Percentiles rank a stretch among this genome's conserved stretches.
These are phyloP conservation scores for Neoboletus magnificus DNA, from an alignment of 768 basidiomycete genomes.

Conservation along the genomic window DNA sequence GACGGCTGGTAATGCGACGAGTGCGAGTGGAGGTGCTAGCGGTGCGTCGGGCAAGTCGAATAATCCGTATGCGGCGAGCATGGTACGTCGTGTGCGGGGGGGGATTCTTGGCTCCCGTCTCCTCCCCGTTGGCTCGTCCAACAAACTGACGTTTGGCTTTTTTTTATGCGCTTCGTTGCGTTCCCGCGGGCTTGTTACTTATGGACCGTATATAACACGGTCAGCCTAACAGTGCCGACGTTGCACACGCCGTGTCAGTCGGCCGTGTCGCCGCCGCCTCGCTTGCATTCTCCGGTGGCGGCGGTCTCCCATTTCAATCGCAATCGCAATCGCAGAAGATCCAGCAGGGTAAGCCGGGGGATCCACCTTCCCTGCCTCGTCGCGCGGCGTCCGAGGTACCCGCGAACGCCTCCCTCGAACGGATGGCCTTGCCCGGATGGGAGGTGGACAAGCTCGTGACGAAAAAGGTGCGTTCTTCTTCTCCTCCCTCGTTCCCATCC, in stretches of 20 bases:
- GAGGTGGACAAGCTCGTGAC: conserved; percentile 28
- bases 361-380: neutral
- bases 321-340: neutral
- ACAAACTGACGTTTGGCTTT: neutral
- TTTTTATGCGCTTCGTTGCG: neutral
- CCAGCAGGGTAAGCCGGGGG: neutral
- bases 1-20: conserved; percentile 28
- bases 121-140: neutral
- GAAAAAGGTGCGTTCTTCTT: conserved; percentile 20
- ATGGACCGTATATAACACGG: neutral
- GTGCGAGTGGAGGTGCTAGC: neutral
- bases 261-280: conserved; percentile 61
- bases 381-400: neutral
- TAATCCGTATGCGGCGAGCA: conserved; percentile 29
- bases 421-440: conserved; percentile 6
- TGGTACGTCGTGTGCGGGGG: conserved; percentile 36
- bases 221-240: conserved; percentile 34
- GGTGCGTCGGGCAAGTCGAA: conserved; percentile 23
- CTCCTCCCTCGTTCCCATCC: too few species aligned
- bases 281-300: conserved; percentile 37
- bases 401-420: neutral
- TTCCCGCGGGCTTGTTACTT: too few species aligned
- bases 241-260: conserved; percentile 33
- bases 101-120: neutral
- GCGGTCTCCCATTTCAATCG: neutral